These are phyloP conservation scores for Sungouiozyma intestinalis DNA, from an alignment of 805 yeast species.

Conservation along the genomic window DNA sequence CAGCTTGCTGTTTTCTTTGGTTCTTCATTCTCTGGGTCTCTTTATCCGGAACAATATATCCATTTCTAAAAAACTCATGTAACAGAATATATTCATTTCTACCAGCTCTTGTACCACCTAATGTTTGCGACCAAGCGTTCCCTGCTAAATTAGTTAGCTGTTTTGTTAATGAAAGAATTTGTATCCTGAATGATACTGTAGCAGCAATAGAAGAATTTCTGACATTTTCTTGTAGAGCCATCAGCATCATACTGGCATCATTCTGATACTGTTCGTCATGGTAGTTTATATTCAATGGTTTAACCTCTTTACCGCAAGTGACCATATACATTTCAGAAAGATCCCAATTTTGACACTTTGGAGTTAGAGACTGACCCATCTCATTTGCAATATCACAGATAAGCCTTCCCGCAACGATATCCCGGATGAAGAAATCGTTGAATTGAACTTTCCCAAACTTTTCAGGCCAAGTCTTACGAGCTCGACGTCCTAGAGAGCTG, in stretches of 20 bases:
- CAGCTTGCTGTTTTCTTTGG: constrained; percentile 25
- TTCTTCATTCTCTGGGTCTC: constrained; percentile 34
- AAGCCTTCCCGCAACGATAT: constrained; percentile 74
- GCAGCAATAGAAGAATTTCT: constrained; percentile 60
- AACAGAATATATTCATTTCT: constrained; percentile 86
- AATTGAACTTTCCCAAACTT: constrained; percentile 49
- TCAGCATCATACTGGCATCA: constrained; percentile 55
- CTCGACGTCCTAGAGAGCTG: constrained; percentile 76
- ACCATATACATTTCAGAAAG: constrained; percentile 81
- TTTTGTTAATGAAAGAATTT: constrained; percentile 78
- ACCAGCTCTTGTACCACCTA: constrained; percentile 92
- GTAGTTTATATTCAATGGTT: constrained; percentile 62
- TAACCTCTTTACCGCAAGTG: constrained; percentile 54
- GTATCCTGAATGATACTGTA: constrained; percentile 70
- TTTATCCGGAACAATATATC: constrained; percentile 83
- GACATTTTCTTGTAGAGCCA: constrained; percentile 62
- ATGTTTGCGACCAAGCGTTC: constrained; percentile 92
- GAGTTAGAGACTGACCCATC: constrained; percentile 84
- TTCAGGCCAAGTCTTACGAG: constrained; percentile 69
- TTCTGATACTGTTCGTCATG: constrained; percentile 54
- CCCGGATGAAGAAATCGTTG: constrained; percentile 48
- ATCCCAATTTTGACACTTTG: constrained; percentile 92
- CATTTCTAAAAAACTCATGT: constrained; percentile 78
- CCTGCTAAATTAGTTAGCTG: constrained; percentile 92
- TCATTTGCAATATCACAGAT: constrained; percentile 90